Conservation (phyloP, 805 yeast genomes). For the Jamesozyma jinghongensis region DNA sequence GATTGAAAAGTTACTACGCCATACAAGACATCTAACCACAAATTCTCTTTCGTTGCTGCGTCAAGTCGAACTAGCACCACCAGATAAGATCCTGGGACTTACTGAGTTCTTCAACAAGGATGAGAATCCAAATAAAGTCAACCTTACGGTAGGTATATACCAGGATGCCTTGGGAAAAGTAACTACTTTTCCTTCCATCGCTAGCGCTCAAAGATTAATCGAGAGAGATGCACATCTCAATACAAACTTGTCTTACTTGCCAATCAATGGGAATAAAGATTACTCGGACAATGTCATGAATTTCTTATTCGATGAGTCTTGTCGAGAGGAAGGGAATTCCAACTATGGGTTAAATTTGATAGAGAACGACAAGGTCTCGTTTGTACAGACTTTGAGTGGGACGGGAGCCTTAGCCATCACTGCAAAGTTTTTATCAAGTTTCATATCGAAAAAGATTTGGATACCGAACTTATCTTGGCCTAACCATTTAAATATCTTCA, state of each 20-base stretch:
- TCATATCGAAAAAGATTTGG: constrained; percentile 39
- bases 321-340: constrained; percentile 2
- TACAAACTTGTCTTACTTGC: constrained; percentile 43
- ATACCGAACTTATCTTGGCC: constrained; percentile 94
- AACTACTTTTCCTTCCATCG: constrained; percentile 26
- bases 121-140: constrained; percentile 45
- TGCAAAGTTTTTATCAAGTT: constrained; percentile 61
- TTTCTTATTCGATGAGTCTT: constrained; percentile 62
- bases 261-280: constrained; percentile 67
- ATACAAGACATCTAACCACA: neutral
- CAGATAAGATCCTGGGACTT: constrained; percentile 42
- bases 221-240: constrained; percentile 49
- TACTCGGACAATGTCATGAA: constrained; percentile 60
- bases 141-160: constrained; percentile 58
- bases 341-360: constrained; percentile 42
- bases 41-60: constrained; percentile 1
- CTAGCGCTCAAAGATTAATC: constrained; percentile 23
- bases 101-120: constrained; percentile 68
- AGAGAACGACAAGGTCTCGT: constrained; percentile 56
- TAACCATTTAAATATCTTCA: constrained; percentile 75
- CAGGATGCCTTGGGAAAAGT: constrained; percentile 68
- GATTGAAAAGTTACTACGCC: neutral
- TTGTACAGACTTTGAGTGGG: constrained; percentile 86
- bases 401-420: constrained; percentile 89
- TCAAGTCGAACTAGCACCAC: constrained; percentile 5